Conservation (phyloP, 768 basidiomycete species). For the Rossbeevera mucosa region DNA sequence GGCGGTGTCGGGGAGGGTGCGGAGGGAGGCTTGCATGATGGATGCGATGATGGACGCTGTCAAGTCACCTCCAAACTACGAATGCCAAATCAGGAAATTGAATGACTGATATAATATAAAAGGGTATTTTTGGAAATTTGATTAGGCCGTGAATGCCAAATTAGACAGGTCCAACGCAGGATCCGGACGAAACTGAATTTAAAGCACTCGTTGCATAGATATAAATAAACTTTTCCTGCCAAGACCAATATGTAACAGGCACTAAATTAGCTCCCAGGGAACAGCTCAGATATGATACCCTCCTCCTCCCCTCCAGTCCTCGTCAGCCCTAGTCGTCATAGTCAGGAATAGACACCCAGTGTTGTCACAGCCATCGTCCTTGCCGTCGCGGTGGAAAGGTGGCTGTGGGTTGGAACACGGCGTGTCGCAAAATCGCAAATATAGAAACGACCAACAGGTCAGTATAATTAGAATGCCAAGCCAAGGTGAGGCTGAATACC, state of each 20-base stretch:
- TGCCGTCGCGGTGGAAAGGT: not conserved
- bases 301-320: not conserved
- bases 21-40: conserved; percentile 5
- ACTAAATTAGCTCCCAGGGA: conserved; percentile 22
- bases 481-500: conserved; percentile 35
- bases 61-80: conserved; percentile 2
- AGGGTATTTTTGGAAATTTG: conserved; percentile 15
- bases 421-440: conserved; percentile 16
- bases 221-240: conserved; percentile 31
- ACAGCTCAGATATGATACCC: not conserved
- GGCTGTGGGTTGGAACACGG: not conserved
- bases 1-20: not conserved
- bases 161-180: conserved; percentile 8
- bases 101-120: conserved; percentile 12
- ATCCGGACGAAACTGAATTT: conserved; percentile 19
- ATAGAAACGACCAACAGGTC: conserved; percentile 12
- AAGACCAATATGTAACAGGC: conserved; percentile 30
- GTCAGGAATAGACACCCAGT: not conserved
- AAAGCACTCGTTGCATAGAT: conserved; percentile 13
- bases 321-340: not conserved
- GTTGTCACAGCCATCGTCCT: not conserved
- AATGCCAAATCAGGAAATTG: conserved; percentile 13
- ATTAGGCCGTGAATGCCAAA: conserved; percentile 19
- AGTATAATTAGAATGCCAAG: conserved; percentile 44
- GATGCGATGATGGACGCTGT: no score